Evolutionary conservation across 2,329 filamentous ascomycete species (phyloP).

Genomic region (Shiraia sp.): DNA sequence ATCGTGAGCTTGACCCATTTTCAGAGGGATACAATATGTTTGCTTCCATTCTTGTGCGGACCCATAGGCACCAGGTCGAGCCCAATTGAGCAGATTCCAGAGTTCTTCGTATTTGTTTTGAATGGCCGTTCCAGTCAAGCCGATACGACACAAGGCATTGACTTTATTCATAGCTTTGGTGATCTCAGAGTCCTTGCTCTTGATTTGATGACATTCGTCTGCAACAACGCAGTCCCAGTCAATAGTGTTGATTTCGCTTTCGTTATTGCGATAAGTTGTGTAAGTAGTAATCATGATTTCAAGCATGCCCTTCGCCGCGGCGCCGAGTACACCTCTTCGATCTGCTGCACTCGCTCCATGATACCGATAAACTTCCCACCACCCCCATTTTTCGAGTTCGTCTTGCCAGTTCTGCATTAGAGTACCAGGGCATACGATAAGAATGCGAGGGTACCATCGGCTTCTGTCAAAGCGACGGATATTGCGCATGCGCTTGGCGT

Average conservation of each 20-base stretch:
- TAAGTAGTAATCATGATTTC: slow-evolving; percentile 97
- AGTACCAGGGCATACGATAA: slow-evolving; percentile 88
- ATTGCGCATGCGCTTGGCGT: slow-evolving; percentile 85
- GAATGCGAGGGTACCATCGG: slow-evolving; percentile 78
- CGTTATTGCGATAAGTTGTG: slow-evolving; percentile 78
- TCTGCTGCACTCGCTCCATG: slow-evolving; percentile 65
- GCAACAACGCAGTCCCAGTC: slow-evolving; percentile 94
- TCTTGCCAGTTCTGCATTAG: slow-evolving; percentile 90
- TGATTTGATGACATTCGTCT: slow-evolving; percentile 90
- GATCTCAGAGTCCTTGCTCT: slow-evolving; percentile 75
- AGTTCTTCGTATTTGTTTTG: slow-evolving; percentile 98
- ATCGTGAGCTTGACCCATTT: slow-evolving; percentile 88
- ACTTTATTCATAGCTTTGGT: slow-evolving; percentile 87
- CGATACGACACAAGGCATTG: slow-evolving; percentile 89
- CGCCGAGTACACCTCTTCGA: slow-evolving; percentile 71
- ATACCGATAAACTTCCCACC: slow-evolving; percentile 86
- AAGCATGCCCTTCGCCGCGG: slow-evolving; percentile 73
- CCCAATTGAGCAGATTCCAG: slow-evolving; percentile 96
- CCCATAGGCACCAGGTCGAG: slow-evolving; percentile 76
- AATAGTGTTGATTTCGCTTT: slow-evolving; percentile 77
- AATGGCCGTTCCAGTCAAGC: slow-evolving; percentile 92
- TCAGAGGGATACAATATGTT: slow-evolving; percentile 77
- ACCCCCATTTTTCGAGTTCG: slow-evolving; percentile 88
- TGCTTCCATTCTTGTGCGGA: slow-evolving; percentile 75
- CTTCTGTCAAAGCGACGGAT: slow-evolving; percentile 64